Base-by-base conservation (phyloP, 1,284 basidiomycete species). In the Entoloma clypeatum region DNA sequence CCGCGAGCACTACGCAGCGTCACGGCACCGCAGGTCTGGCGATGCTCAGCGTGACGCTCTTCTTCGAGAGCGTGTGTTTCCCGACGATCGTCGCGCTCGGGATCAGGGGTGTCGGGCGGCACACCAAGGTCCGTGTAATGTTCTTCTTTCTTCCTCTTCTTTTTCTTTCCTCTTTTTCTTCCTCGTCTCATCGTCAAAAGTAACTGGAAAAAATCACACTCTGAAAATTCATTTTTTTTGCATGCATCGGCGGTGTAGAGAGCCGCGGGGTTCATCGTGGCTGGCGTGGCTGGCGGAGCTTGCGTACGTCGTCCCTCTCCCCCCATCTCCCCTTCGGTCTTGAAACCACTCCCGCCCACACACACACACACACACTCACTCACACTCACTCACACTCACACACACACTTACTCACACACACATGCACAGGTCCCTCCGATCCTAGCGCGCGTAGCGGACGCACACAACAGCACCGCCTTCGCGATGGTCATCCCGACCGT, bases 21-120 rank as follows among this genome's bases (percentile, higher is more conserved):
- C n/a, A n/a, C 4, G 59, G 57, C 8, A 61, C 60, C 43, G 49
- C 44, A 2, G 61, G 62, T 13, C 45, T 64, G 16, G 55, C 58
- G 1, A 60, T 63, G 59, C 41, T 64, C 23, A 59, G 50, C 32
- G 24, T 61, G 14, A 56, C 58, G 2, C 43, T 64, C 7, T 64
- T 64, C 52, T 64, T 64, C 30, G 62, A 64, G 49, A 62, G 60
- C 38, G 60, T 64, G 18, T 60, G 58, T 27, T 64, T 63, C 57
- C 62, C 62, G 4, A 64, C 62, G n/a, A 64, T 64, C 28, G 60
- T 64, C 10, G 61, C 59, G 0, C 45, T 64, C 7, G 62, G 61
- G 2, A 62, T 64, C 34, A 53, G 61, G 21, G 62, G 62, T 4
- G 46, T 64, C 17, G 62, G 62, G 7, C 46, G 47, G 23, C 61